Conservation (phyloP, 1,139 yeast genomes). For the Pichia sp. region DNA sequence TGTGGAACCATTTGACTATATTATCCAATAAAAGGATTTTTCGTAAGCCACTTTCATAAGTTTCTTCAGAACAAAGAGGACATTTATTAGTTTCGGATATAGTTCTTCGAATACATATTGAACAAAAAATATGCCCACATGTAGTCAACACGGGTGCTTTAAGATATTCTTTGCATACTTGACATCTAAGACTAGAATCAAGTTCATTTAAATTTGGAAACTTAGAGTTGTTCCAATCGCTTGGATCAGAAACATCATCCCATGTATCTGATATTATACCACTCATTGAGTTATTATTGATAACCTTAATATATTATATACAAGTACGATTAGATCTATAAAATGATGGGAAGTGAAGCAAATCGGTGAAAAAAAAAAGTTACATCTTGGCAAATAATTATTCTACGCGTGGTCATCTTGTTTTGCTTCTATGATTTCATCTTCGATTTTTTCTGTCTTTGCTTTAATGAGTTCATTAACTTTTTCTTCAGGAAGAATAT, state of each 20-base stretch:
- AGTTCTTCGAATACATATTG: slow-evolving; percentile 76
- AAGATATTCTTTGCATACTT: slow-evolving; percentile 83
- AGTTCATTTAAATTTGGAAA: slow-evolving; percentile 55
- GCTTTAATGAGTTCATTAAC: neutral
- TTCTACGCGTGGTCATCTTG: too few relatives aligned
- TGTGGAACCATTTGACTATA: slow-evolving; percentile 50
- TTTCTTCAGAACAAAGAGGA: slow-evolving; percentile 72
- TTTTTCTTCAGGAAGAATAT: slow-evolving; percentile 8
- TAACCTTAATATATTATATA: too few relatives aligned
- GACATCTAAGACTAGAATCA: slow-evolving; percentile 74
- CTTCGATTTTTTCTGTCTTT: neutral
- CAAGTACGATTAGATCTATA: too few relatives aligned
- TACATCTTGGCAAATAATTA: too few relatives aligned
- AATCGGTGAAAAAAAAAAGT: too few relatives aligned
- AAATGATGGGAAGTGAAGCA: too few relatives aligned
- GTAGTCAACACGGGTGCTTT: slow-evolving; percentile 78
- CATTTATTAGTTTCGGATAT: slow-evolving; percentile 56
- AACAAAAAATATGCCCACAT: slow-evolving; percentile 89
- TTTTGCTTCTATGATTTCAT: neutral
- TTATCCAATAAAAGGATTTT: slow-evolving; percentile 73
- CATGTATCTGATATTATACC: slow-evolving; percentile 17
- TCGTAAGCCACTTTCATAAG: slow-evolving; percentile 64
- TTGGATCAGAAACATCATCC: slow-evolving; percentile 51
- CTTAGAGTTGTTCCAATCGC: slow-evolving; percentile 55
- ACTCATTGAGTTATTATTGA: too few relatives aligned